Conservation (phyloP, 192 early-diverging fungal species). For the Mortierella antarctica region DNA sequence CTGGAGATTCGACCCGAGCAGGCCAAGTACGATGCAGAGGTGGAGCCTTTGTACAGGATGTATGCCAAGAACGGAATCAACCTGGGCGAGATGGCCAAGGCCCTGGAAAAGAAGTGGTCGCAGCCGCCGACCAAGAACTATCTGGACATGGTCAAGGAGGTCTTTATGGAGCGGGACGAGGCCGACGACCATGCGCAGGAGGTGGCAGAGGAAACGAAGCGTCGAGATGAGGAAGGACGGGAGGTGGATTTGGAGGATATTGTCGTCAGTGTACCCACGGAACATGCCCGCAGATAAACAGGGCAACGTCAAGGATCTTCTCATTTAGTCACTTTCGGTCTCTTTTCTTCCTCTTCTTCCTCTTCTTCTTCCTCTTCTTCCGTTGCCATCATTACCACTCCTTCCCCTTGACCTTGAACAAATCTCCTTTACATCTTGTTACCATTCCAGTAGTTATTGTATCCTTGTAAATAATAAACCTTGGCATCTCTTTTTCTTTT, state of each 20-base stretch:
- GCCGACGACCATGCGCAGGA: slow-evolving; percentile 34
- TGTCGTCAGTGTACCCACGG: slow-evolving; percentile 42
- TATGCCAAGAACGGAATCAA: slow-evolving; percentile 55
- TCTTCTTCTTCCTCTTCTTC: not conserved
- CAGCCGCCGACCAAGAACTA: slow-evolving; percentile 42
- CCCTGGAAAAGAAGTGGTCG: slow-evolving; percentile 58
- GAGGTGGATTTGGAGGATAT: slow-evolving; percentile 49
- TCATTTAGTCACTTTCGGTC: not conserved
- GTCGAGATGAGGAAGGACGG: slow-evolving; percentile 27
- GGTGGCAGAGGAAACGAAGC: slow-evolving; percentile 32
- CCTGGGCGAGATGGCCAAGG: slow-evolving; percentile 53
- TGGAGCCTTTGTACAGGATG: slow-evolving; percentile 54
- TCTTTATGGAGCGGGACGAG: slow-evolving; percentile 49
- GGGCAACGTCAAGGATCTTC: not conserved
- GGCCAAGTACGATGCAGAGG: slow-evolving; percentile 52
- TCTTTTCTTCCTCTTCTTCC: not conserved
- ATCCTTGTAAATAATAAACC: slow-evolving; percentile 8
- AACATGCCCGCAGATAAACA: slow-evolving; percentile 1
- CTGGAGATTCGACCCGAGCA: slow-evolving; percentile 61
- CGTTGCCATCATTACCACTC: not conserved
- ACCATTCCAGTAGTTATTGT: not conserved
- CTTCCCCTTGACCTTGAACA: not conserved
- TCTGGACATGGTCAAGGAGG: slow-evolving; percentile 48
- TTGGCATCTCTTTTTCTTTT: not conserved
- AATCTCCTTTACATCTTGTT: too few relatives aligned